Evolutionary conservation across 345 rosid genomes (phyloP).

Genomic region (Eucalyptus pauciflora): DNA sequence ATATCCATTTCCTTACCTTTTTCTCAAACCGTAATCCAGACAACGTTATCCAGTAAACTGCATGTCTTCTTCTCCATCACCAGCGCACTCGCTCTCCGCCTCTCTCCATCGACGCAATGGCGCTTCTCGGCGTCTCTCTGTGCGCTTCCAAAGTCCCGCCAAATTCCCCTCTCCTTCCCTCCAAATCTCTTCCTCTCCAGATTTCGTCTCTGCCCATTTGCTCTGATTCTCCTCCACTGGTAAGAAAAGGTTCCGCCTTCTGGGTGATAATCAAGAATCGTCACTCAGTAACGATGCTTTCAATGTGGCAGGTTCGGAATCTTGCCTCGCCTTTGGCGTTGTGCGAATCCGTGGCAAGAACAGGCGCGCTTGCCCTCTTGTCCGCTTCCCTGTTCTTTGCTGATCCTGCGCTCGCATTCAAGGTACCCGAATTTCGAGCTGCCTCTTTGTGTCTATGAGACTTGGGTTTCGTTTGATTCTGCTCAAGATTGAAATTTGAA

Average conservation of each 20-base stretch:
- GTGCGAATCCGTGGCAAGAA: conserved; percentile 26
- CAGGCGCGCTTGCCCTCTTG: conserved; percentile 45
- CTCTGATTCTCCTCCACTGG: background rate
- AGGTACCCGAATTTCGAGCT: conserved; percentile 15
- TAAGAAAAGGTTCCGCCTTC: background rate
- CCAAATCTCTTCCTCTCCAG: background rate
- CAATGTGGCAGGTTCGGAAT: background rate
- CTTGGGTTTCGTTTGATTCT: background rate
- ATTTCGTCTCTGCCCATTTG: background rate
- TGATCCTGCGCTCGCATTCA: conserved; percentile 82
- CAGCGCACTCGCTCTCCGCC: background rate
- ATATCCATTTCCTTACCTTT: background rate
- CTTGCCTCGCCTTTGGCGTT: conserved; percentile 5
- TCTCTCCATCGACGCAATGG: conserved; percentile 19
- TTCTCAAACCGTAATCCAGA: background rate
- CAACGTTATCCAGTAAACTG: background rate
- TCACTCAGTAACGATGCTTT: background rate
- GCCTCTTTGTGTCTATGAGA: background rate
- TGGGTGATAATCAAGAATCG: background rate
- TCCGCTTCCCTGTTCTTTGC: conserved; percentile 59
- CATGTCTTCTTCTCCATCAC: background rate
- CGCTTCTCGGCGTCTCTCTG: conserved; percentile 32
- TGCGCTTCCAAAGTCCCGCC: conserved; percentile 9
- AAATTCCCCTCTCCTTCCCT: conserved; percentile 1
- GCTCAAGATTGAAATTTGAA: background rate